Conservation (phyloP, 305 asterid genomes). For the Fraxinus platypoda region DNA sequence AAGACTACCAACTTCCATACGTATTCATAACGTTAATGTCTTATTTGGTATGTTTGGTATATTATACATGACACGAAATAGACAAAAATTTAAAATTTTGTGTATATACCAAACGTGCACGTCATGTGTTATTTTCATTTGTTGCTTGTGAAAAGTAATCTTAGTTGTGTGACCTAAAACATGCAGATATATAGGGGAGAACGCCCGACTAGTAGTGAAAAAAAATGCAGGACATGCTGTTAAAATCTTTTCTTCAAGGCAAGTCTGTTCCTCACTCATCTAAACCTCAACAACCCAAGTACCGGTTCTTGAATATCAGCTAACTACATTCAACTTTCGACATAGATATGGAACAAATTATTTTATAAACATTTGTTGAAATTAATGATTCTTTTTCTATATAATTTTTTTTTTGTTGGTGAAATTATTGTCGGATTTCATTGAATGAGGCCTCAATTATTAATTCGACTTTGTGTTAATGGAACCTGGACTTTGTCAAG, state of each 20-base stretch:
- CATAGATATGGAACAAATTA: neutral
- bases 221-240: slow-evolving; percentile 86
- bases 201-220: slow-evolving; percentile 60
- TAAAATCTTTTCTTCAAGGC: slow-evolving; percentile 59
- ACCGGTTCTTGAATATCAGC: slow-evolving; percentile 5
- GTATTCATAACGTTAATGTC: neutral
- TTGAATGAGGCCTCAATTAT: neutral
- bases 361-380: neutral
- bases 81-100: neutral
- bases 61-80: neutral
- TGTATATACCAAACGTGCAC: neutral
- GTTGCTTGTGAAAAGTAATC: neutral
- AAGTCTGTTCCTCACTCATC: slow-evolving; percentile 13
- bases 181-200: slow-evolving; percentile 71
- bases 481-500: neutral
- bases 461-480: too few species aligned
- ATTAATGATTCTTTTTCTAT: neutral
- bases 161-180: neutral
- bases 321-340: slow-evolving; percentile 2
- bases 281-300: slow-evolving; percentile 27
- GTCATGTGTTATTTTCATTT: neutral
- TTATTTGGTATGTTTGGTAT: neutral
- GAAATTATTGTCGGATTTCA: neutral
- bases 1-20: neutral
- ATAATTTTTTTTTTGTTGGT: neutral